Conservation (phyloP, 331 rosid genomes). For the Acacia concinna region DNA sequence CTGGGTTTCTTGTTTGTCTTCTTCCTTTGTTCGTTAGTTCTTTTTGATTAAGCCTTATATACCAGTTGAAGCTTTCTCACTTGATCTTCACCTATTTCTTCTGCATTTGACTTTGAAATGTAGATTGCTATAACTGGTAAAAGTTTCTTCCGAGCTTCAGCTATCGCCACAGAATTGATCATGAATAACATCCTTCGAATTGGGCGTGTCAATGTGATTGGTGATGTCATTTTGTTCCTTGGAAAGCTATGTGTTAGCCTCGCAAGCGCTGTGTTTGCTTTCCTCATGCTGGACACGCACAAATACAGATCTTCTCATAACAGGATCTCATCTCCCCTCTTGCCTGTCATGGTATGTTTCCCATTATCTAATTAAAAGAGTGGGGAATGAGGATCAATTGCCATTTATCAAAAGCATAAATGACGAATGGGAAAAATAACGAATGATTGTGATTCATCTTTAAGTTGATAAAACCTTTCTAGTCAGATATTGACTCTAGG, state of each 20-base stretch:
- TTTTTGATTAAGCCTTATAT: background rate
- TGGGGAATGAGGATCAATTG: slow-evolving; percentile 1
- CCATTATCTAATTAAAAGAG: slow-evolving; percentile 6
- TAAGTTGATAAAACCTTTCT: background rate
- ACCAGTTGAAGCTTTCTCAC: background rate
- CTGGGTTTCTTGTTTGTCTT: background rate
- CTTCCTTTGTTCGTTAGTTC: background rate
- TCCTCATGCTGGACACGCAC: slow-evolving; percentile 92
- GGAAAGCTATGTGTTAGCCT: slow-evolving; percentile 96
- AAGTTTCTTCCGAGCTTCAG: slow-evolving; percentile 79
- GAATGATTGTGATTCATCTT: slow-evolving; percentile 9
- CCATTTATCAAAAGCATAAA: slow-evolving; percentile 12
- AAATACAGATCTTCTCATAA: slow-evolving; percentile 68
- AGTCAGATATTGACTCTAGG: background rate
- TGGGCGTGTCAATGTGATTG: slow-evolving; percentile 91
- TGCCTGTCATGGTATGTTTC: slow-evolving; percentile 81
- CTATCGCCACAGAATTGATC: slow-evolving; percentile 80
- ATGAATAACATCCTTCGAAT: slow-evolving; percentile 85
- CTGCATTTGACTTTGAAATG: slow-evolving; percentile 9
- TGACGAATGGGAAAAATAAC: background rate
- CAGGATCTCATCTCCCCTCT: slow-evolving; percentile 92
- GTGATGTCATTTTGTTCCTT: slow-evolving; percentile 90
- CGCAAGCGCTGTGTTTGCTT: slow-evolving; percentile 80
- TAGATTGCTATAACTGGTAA: slow-evolving; percentile 95
- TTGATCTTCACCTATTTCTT: background rate